Evolutionary conservation across 2,329 filamentous ascomycete genomes (phyloP).

Genomic region (Aspergillus aculeatinus): DNA sequence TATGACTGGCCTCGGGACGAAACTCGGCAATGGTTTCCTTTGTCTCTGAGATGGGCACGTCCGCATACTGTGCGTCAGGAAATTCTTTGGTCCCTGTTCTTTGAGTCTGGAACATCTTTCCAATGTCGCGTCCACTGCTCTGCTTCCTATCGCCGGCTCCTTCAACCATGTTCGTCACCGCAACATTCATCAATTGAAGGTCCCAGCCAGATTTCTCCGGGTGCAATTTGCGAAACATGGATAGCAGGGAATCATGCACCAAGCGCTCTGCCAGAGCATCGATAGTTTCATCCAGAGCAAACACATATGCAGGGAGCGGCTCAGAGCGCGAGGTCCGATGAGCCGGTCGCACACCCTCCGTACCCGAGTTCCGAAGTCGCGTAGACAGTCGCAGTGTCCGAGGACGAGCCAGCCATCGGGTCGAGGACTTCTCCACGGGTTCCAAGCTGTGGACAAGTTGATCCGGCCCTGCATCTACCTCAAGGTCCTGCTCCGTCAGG

Average conservation of each 20-base stretch:
- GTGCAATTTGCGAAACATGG: constrained; percentile 73
- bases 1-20: neutral
- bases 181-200: constrained; percentile 79
- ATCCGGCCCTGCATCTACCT: constrained; percentile 31
- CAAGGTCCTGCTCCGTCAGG: constrained; percentile 56
- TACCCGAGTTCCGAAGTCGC: constrained; percentile 58
- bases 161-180: constrained; percentile 78
- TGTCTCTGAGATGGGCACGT: neutral
- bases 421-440: constrained; percentile 22
- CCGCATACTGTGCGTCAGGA: constrained; percentile 36
- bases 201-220: constrained; percentile 71
- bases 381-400: constrained; percentile 79
- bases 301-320: constrained; percentile 71
- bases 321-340: constrained; percentile 73
- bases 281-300: constrained; percentile 59
- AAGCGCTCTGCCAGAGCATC: constrained; percentile 66
- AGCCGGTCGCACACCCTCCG: constrained; percentile 56
- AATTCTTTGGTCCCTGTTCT: constrained; percentile 65
- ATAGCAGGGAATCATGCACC: constrained; percentile 65
- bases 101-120: constrained; percentile 76
- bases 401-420: constrained; percentile 76
- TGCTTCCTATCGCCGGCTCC: constrained; percentile 52
- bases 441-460: constrained; percentile 8
- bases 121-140: constrained; percentile 72
- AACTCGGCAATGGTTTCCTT: neutral